Percentiles rank a stretch among this genome's conserved stretches.
Evolutionary conservation across 2,329 filamentous ascomycete genomes (phyloP).

Genomic region (Whalleya microplaca): DNA sequence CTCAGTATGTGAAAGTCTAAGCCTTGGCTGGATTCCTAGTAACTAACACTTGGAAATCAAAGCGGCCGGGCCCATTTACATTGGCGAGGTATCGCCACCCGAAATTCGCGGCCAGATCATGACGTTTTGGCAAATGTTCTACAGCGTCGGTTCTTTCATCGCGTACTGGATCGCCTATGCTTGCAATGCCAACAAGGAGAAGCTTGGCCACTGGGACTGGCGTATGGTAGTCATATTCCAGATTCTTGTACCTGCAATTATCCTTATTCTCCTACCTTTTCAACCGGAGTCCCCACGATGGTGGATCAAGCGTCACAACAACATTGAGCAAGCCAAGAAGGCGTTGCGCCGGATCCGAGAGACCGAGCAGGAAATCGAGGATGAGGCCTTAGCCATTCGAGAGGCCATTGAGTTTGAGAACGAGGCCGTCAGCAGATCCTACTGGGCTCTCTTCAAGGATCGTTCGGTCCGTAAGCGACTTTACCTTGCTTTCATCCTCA

Average conservation of each 20-base stretch:
- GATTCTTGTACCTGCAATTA: conserved; percentile 66
- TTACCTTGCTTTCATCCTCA: conserved; percentile 66
- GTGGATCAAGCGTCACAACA: conserved; percentile 64
- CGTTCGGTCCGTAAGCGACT: conserved; percentile 69
- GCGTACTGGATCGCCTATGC: conserved; percentile 69
- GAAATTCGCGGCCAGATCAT: conserved; percentile 69
- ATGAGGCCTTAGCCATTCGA: conserved; percentile 66
- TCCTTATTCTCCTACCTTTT: conserved; percentile 65
- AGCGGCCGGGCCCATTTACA: conserved; percentile 72
- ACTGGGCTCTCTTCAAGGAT: conserved; percentile 71
- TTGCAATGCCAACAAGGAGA: conserved; percentile 56
- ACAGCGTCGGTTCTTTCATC: conserved; percentile 67
- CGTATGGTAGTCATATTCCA: conserved; percentile 75
- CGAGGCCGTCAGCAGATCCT: conserved; percentile 65
- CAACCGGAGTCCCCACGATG: conserved; percentile 72
- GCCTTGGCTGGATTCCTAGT: conserved; percentile 18
- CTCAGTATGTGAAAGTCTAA: conserved; percentile 48
- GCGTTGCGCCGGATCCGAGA: conserved; percentile 65
- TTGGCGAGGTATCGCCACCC: conserved; percentile 67
- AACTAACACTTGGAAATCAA: conserved; percentile 17
- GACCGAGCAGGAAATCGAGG: conserved; percentile 67
- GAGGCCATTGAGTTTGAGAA: conserved; percentile 74
- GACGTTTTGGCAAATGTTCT: conserved; percentile 73
- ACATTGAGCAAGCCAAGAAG: conserved; percentile 62
- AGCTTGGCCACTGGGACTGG: conserved; percentile 74